Evolutionary conservation across 2,329 filamentous ascomycete genomes (phyloP).

Genomic region (Fusarium brevicatenulatum): DNA sequence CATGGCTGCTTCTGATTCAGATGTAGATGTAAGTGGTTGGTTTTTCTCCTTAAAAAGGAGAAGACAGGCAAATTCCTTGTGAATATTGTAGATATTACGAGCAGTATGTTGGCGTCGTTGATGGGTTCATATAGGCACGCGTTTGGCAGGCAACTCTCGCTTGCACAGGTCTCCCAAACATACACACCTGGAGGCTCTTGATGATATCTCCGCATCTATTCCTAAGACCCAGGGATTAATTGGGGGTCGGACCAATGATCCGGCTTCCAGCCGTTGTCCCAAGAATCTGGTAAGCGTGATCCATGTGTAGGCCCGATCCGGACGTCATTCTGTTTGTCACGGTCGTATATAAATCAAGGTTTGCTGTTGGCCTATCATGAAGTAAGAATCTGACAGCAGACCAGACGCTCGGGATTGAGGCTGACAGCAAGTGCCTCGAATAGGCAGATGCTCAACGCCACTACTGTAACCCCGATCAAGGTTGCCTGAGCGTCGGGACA

Average conservation of each 20-base stretch:
- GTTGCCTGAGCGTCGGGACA: conserved; percentile 11
- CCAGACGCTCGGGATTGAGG: conserved; percentile 34
- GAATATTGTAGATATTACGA: not conserved
- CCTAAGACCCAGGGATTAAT: conserved; percentile 9
- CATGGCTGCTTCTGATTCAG: conserved; percentile 9
- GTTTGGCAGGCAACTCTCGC: not conserved
- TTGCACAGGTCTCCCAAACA: conserved; percentile 3
- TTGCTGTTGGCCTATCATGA: conserved; percentile 22
- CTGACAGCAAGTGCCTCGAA: conserved; percentile 26
- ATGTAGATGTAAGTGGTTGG: not conserved
- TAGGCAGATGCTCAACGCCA: conserved; percentile 24
- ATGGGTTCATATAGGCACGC: conserved; percentile 7
- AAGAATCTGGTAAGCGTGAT: conserved; percentile 34
- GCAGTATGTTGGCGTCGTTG: not conserved
- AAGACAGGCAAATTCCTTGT: not conserved
- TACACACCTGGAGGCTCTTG: conserved; percentile 3
- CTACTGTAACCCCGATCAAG: conserved; percentile 19
- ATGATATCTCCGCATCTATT: conserved; percentile 19
- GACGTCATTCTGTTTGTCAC: conserved; percentile 26
- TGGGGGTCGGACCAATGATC: conserved; percentile 21
- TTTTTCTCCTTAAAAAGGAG: not conserved
- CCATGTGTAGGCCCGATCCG: conserved; percentile 25
- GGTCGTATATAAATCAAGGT: conserved; percentile 15
- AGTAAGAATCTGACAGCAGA: conserved; percentile 40
- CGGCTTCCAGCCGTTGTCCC: not conserved